Percentiles rank a stretch among this genome's conserved stretches.
phyloP scores from a whole-genome alignment of 305 asterid species.

The Fraxinus baroniana region DNA sequence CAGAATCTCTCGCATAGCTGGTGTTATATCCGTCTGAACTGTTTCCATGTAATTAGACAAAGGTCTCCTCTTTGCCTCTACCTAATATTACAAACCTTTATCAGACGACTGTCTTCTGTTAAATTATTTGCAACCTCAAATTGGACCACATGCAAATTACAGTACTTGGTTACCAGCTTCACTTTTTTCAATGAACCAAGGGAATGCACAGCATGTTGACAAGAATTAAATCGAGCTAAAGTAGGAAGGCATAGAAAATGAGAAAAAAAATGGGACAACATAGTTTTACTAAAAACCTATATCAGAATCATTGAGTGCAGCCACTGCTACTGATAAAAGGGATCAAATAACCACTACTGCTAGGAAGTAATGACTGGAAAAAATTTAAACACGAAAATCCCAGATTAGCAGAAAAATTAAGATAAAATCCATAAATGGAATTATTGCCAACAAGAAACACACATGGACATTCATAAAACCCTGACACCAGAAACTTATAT shows the following conservation, averaged over 20 bases:
- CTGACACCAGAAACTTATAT: not conserved
- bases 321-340: not conserved
- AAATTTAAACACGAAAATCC: not conserved
- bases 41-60: conserved; percentile 67
- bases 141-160: not conserved
- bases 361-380: not conserved
- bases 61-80: conserved; percentile 68
- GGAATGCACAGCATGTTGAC: not conserved
- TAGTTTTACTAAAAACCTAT: not conserved
- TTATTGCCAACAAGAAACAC: not conserved
- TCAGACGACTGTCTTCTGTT: conserved; percentile 14
- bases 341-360: not conserved
- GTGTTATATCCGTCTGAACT: conserved; percentile 60
- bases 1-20: conserved; percentile 64
- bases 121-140: not conserved
- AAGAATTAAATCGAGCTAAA: not conserved
- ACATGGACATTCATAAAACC: not conserved
- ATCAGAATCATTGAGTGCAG: not conserved
- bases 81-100: conserved; percentile 42
- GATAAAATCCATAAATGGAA: conserved; percentile 8
- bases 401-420: not conserved
- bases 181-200: not conserved
- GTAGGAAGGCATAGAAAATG: not conserved
- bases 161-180: not conserved
- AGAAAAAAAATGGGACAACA: not conserved